Evolutionary conservation across 2,329 filamentous ascomycete species (phyloP).

Genomic region (Pseudonectria foliicola): DNA sequence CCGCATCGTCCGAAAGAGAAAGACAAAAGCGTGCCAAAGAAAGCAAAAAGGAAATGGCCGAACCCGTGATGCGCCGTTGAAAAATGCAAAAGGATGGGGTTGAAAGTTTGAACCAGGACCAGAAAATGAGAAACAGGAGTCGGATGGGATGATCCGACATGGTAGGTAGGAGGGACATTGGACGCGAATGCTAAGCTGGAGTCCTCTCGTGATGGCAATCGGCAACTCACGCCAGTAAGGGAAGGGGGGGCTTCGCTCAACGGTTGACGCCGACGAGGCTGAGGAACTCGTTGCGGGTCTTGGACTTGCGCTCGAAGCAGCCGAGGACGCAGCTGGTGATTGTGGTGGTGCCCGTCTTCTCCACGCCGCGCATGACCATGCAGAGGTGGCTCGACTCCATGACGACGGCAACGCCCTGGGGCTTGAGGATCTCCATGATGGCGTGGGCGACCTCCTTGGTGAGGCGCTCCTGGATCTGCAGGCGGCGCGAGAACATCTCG

Average conservation of each 20-base stretch:
- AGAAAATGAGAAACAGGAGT: too few species aligned
- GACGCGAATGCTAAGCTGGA: too few species aligned
- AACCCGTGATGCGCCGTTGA: slow-evolving; percentile 10
- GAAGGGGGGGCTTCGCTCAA: too few species aligned
- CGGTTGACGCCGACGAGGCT: slow-evolving; percentile 63
- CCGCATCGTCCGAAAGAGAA: slow-evolving; percentile 1
- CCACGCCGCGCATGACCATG: slow-evolving; percentile 98
- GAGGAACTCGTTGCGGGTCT: slow-evolving; percentile 93
- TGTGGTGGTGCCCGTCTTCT: slow-evolving; percentile 80
- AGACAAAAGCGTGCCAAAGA: too few species aligned
- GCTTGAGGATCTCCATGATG: slow-evolving; percentile 85
- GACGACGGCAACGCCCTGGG: slow-evolving; percentile 91
- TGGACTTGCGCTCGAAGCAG: slow-evolving; percentile 84
- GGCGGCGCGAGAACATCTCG: slow-evolving; percentile 88
- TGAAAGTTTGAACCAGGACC: too few species aligned
- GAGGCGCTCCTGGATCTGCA: slow-evolving; percentile 93
- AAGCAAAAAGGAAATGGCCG: neutral
- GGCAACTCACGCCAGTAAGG: too few species aligned
- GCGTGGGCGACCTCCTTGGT: slow-evolving; percentile 95
- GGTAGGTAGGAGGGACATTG: too few species aligned
- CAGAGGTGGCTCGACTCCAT: slow-evolving; percentile 96
- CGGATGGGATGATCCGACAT: too few species aligned
- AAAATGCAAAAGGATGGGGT: slow-evolving; percentile 1
- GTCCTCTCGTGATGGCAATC: too few species aligned
- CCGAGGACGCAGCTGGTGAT: slow-evolving; percentile 98